These are phyloP conservation scores for Cladosporium oxysporum DNA, from an alignment of 2,329 filamentous ascomycete genomes.

Conservation along the genomic window DNA sequence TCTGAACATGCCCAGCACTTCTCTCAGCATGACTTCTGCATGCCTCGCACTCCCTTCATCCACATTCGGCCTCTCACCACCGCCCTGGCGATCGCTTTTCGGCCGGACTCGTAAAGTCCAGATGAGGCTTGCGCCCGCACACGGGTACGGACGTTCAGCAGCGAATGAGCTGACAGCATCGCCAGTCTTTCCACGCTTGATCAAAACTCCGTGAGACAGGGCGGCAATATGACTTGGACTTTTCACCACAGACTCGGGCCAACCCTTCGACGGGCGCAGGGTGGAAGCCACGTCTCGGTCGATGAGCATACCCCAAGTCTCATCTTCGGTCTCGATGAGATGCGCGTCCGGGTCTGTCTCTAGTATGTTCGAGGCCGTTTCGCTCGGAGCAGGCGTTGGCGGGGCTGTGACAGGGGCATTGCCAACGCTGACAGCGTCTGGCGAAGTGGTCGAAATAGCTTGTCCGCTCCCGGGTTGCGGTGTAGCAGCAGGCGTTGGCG, in stretches of 20 bases:
- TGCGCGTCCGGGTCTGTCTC: slow-evolving; percentile 62
- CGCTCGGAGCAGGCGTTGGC: slow-evolving; percentile 52
- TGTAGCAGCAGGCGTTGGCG: slow-evolving; percentile 13
- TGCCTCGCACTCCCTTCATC: slow-evolving; percentile 38
- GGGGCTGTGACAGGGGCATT: slow-evolving; percentile 24
- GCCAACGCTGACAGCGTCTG: background rate
- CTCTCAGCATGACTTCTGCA: slow-evolving; percentile 65
- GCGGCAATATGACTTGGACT: slow-evolving; percentile 28
- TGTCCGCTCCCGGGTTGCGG: slow-evolving; percentile 7
- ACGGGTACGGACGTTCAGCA: slow-evolving; percentile 22
- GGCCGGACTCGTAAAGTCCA: slow-evolving; percentile 48
- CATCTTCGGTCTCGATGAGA: slow-evolving; percentile 71
- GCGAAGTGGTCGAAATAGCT: slow-evolving; percentile 5
- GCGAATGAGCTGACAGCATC: slow-evolving; percentile 4
- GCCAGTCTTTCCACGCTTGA: slow-evolving; percentile 41
- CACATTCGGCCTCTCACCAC: slow-evolving; percentile 24
- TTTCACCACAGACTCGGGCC: background rate
- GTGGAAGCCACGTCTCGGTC: slow-evolving; percentile 37
- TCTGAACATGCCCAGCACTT: slow-evolving; percentile 70
- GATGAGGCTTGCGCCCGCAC: slow-evolving; percentile 47
- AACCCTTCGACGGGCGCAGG: background rate
- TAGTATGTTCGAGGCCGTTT: slow-evolving; percentile 49
- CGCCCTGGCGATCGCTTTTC: slow-evolving; percentile 31
- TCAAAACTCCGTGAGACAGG: slow-evolving; percentile 46
- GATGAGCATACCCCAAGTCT: slow-evolving; percentile 73